Percentiles rank a stretch among this genome's conserved stretches.
Conservation (phyloP, 139 green algal species). For the Volvox reticuliferus region DNA sequence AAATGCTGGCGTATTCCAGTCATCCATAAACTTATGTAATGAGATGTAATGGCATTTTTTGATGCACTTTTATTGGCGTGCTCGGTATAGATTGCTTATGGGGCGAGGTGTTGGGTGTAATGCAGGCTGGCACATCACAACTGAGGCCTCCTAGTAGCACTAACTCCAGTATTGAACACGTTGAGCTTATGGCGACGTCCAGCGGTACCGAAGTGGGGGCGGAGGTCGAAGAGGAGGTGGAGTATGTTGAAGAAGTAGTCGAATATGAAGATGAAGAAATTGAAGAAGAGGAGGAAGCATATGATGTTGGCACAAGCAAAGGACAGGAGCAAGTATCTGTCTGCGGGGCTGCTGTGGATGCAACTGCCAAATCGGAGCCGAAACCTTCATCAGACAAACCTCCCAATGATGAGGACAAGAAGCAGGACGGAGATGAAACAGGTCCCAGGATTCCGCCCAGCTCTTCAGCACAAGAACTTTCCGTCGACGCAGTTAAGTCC, state of each 20-base stretch:
- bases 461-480: neutral
- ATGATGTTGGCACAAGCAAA: neutral
- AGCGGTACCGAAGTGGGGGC: neutral
- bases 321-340: neutral
- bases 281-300: slow-evolving; percentile 20
- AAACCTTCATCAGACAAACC: neutral
- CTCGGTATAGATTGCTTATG: too few species aligned
- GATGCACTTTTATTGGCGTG: too few species aligned
- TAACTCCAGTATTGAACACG: slow-evolving; percentile 21
- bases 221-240: slow-evolving; percentile 44
- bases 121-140: neutral
- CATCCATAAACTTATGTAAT: too few species aligned
- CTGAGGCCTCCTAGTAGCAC: neutral
- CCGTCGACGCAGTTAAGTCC: neutral
- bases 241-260: slow-evolving; percentile 40
- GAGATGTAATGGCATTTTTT: too few species aligned
- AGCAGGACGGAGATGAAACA: neutral
- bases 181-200: slow-evolving; percentile 11
- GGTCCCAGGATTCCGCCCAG: neutral
- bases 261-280: slow-evolving; percentile 32
- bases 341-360: neutral
- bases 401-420: neutral
- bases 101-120: too few species aligned
- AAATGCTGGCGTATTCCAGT: too few species aligned
- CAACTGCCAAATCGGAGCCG: neutral